Percentiles rank a stretch among this genome's conserved stretches.
These are phyloP conservation scores for Ceratobasidium sp. DNA, from an alignment of 1,284 basidiomycete genomes.

Conservation along the genomic window DNA sequence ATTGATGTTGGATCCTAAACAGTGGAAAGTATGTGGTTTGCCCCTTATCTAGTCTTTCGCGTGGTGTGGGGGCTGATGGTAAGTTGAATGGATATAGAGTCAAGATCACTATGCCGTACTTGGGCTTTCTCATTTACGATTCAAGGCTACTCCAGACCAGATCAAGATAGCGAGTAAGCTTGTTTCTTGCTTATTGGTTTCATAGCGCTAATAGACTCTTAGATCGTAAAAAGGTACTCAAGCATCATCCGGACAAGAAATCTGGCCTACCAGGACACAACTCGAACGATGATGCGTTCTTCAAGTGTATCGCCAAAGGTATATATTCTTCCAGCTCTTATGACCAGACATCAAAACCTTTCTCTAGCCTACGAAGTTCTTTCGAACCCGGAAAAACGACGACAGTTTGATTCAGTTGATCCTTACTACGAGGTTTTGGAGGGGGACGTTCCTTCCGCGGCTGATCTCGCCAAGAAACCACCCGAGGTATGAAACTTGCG, in stretches of 20 bases:
- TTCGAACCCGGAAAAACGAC: conserved; percentile 85
- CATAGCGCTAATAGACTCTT: conserved; percentile 46
- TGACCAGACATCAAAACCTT: not conserved
- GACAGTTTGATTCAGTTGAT: conserved; percentile 98
- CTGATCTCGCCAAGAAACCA: conserved; percentile 69
- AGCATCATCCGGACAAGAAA: conserved; percentile 99
- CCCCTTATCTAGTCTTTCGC: not conserved
- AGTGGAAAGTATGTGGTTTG: conserved; percentile 85
- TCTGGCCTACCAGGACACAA: conserved; percentile 73
- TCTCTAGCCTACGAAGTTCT: conserved; percentile 85
- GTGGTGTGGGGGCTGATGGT: conserved; percentile 37
- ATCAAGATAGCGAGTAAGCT: conserved; percentile 95
- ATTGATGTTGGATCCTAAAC: conserved; percentile 89
- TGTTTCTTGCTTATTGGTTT: conserved; percentile 40
- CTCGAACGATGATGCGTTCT: conserved; percentile 96
- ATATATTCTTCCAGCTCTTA: conserved; percentile 27
- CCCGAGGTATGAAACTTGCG: conserved; percentile 52
- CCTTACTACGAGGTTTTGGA: conserved; percentile 79
- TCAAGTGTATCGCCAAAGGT: conserved; percentile 98
- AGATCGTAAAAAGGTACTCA: conserved; percentile 99
- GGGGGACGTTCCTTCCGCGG: conserved; percentile 78
- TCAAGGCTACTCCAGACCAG: conserved; percentile 89
- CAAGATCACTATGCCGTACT: conserved; percentile 99
- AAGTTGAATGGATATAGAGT: conserved; percentile 66
- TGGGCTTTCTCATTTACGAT: conserved; percentile 90